Evolutionary conservation across 106 monocot species (phyloP).

Genomic region (Apostasia ramifera): DNA sequence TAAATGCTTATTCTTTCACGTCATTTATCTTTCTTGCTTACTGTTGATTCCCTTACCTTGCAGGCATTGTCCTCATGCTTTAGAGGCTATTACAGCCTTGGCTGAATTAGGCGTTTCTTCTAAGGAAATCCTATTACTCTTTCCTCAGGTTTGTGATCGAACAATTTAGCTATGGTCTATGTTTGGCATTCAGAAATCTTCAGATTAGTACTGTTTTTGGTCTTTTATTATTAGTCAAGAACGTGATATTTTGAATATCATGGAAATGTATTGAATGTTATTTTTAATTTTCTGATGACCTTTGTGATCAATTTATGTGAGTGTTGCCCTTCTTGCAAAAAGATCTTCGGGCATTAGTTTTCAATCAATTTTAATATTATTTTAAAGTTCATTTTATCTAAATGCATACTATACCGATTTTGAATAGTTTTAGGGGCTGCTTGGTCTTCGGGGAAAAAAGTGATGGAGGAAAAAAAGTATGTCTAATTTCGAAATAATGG

Average conservation of each 20-base stretch:
- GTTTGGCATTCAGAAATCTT: background rate
- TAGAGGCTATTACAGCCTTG: conserved; percentile 86
- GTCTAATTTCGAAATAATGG: too few relatives aligned
- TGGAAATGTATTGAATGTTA: background rate
- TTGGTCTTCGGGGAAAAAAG: too few relatives aligned
- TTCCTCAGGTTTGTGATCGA: conserved; percentile 68
- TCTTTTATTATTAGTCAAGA: background rate
- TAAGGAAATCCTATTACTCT: conserved; percentile 68
- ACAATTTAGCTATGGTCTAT: background rate
- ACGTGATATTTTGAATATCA: background rate
- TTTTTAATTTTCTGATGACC: background rate
- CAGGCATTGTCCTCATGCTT: conserved; percentile 85
- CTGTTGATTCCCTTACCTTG: conserved; percentile 10
- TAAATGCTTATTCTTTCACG: background rate
- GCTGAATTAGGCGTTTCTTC: conserved; percentile 84
- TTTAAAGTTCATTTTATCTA: too few relatives aligned
- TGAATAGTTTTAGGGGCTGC: too few relatives aligned
- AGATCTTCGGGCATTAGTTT: too few relatives aligned
- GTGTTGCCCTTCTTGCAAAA: too few relatives aligned
- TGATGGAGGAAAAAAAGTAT: too few relatives aligned
- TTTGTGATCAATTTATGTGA: too few relatives aligned
- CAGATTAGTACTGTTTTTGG: background rate
- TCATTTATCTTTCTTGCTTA: background rate
- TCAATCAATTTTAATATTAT: too few relatives aligned
- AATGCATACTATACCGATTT: too few relatives aligned